These are phyloP conservation scores for Papiliotrema laurentii DNA, from an alignment of 1,284 basidiomycete genomes.

Conservation along the genomic window DNA sequence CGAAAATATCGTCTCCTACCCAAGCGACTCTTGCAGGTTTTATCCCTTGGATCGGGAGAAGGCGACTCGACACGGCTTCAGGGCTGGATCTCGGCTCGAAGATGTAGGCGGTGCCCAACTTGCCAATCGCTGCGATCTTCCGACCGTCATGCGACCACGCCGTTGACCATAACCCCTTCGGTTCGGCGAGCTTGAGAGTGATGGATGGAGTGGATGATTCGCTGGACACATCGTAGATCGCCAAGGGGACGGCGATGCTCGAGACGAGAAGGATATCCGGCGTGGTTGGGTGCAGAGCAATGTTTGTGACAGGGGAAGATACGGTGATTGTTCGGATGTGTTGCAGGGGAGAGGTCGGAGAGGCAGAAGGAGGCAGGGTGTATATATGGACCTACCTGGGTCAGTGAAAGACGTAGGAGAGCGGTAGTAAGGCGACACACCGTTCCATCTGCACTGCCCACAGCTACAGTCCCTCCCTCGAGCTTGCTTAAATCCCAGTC, in stretches of 20 bases:
- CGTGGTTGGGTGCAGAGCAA: slow-evolving; percentile 47
- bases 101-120: slow-evolving; percentile 39
- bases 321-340: slow-evolving; percentile 11
- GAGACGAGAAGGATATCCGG: slow-evolving; percentile 38
- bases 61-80: slow-evolving; percentile 14
- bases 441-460: slow-evolving; percentile 19
- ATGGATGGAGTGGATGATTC: slow-evolving; percentile 12
- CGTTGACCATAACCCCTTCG: slow-evolving; percentile 40
- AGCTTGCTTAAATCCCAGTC: slow-evolving; percentile 41
- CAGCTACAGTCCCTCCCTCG: slow-evolving; percentile 28
- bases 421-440: neutral
- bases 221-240: slow-evolving; percentile 41
- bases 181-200: slow-evolving; percentile 18
- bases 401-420: neutral
- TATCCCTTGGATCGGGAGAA: slow-evolving; percentile 33
- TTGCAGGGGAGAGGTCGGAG: neutral
- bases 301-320: slow-evolving; percentile 30
- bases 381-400: slow-evolving; percentile 17
- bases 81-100: slow-evolving; percentile 39
- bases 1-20: slow-evolving; percentile 41
- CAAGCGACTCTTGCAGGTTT: slow-evolving; percentile 40
- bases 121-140: slow-evolving; percentile 35
- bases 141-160: slow-evolving; percentile 43
- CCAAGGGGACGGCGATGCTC: slow-evolving; percentile 16
- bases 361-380: slow-evolving; percentile 5